phyloP scores from a whole-genome alignment of 441 rosid species.

The Hura crepitans region DNA sequence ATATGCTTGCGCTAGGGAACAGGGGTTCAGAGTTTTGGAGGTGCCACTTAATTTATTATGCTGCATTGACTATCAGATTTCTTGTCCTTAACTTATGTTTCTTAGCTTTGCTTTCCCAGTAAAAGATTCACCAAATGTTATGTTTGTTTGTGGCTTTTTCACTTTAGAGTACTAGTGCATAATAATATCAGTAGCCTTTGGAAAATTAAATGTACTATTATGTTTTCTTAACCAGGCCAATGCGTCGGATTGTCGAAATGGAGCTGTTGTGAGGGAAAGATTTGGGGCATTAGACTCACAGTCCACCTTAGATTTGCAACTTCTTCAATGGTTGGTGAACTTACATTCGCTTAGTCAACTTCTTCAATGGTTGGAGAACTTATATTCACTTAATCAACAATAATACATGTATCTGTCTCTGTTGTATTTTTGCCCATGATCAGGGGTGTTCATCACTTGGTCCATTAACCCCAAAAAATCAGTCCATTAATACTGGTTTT shows the following conservation, averaged over 20 bases:
- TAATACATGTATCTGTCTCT: conserved; percentile 13
- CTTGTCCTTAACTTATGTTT: conserved; percentile 2
- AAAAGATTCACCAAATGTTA: background rate
- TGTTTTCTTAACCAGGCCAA: conserved; percentile 52
- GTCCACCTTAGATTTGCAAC: conserved; percentile 52
- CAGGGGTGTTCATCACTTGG: too few species aligned
- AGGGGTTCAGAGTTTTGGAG: conserved; percentile 85
- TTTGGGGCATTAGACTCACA: conserved; percentile 78
- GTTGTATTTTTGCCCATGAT: background rate
- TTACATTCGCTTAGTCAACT: conserved; percentile 20
- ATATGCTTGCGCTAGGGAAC: conserved; percentile 89
- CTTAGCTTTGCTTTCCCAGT: background rate
- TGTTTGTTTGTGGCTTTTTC: background rate
- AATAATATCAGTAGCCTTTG: conserved; percentile 2
- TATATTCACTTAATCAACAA: conserved; percentile 12
- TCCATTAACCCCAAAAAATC: too few species aligned
- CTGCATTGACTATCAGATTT: conserved; percentile 9
- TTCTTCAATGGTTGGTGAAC: conserved; percentile 56
- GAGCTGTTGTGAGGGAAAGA: conserved; percentile 69
- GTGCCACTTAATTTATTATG: conserved; percentile 36
- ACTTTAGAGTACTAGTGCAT: background rate
- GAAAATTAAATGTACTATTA: conserved; percentile 25
- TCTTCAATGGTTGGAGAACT: too few species aligned
- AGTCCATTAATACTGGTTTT: too few species aligned
- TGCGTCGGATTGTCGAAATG: conserved; percentile 86